Evolutionary conservation across 225 moss, liverwort and hornwort genomes (phyloP), one percentile per base, ranked within the genome.

Genomic region (Climacium dendroides): DNA sequence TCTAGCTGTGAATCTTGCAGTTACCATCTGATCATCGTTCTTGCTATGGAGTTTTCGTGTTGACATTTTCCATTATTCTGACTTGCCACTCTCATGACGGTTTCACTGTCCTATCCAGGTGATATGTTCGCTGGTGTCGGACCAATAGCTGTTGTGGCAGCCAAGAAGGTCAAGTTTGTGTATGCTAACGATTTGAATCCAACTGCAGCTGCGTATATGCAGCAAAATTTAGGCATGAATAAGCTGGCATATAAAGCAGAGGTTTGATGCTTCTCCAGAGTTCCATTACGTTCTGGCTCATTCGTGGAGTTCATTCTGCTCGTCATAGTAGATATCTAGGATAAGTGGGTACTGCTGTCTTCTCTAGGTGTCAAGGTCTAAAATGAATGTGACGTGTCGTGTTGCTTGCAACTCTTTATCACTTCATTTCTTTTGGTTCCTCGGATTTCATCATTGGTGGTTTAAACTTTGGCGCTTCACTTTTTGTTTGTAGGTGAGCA

Each of bases 81-180:
- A 60, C 30, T 18, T 76, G 73, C 79, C 45, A 79, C 25, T 80
- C 80, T 55, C 58, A 50, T 92, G 66, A 77, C 71, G 63, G 20
- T 85, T 84, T 75, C 79, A 75, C n/a, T 92, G 74, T 37, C 67
- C 45, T 88, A 43, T 93, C 28, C 92, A 99, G 97, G 98, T 93
- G 99, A 99, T 85, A 91, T 97, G 79, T 96, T 94, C 89, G 96
- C 99, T 55, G 99, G 97, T 62, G 96, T 95, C 78, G 99, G 99
- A 55, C 92, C 94, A 35, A 92, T 97, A 76, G 92, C 95, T 86
- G 89, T 97, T 64, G 90, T 94, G 66, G 96, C 99, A 59, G 95
- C 95, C 73, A 90, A 90, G 82, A 97, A 95, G 87, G 97, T 95
- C 59, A 93, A 89, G 90, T 95, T 90, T 87, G 95, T 96, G 39